These are phyloP conservation scores for Cydonia oblonga DNA, from an alignment of 331 rosid species.

Conservation along the genomic window DNA sequence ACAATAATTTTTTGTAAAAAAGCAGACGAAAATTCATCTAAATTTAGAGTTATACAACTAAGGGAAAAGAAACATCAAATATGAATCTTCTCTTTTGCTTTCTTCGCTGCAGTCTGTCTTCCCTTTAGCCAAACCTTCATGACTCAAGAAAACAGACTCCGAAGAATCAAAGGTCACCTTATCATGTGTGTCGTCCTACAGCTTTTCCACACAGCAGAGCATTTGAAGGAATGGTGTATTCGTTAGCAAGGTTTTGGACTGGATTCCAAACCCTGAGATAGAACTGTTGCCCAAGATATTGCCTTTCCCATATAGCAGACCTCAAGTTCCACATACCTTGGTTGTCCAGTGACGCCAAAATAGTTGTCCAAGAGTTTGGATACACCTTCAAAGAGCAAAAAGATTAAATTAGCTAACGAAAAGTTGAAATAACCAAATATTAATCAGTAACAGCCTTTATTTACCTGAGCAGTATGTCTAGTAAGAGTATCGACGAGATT, in stretches of 20 bases:
- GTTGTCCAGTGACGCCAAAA: constrained; percentile 84
- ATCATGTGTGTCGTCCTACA: constrained; percentile 37
- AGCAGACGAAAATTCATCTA: background rate
- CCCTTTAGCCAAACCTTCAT: constrained; percentile 39
- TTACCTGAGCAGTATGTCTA: constrained; percentile 91
- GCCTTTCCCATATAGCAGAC: constrained; percentile 91
- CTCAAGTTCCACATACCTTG: constrained; percentile 98
- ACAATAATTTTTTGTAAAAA: background rate
- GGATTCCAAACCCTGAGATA: constrained; percentile 78
- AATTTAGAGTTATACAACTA: constrained; percentile 1
- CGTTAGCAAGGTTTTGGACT: constrained; percentile 57
- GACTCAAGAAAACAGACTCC: constrained; percentile 21
- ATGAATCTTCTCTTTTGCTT: background rate
- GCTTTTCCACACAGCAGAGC: constrained; percentile 85
- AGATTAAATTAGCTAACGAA: background rate
- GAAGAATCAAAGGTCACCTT: background rate
- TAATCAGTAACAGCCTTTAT: background rate
- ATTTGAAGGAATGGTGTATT: constrained; percentile 65
- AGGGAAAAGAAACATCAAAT: background rate
- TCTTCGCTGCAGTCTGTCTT: background rate
- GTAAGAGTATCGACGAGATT: constrained; percentile 81
- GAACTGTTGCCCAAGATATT: constrained; percentile 84
- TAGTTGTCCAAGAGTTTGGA: constrained; percentile 80
- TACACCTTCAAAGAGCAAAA: constrained; percentile 47
- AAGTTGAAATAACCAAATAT: background rate